These are phyloP conservation scores for Lactarius psammicola DNA, from an alignment of 768 basidiomycete species.

Conservation along the genomic window DNA sequence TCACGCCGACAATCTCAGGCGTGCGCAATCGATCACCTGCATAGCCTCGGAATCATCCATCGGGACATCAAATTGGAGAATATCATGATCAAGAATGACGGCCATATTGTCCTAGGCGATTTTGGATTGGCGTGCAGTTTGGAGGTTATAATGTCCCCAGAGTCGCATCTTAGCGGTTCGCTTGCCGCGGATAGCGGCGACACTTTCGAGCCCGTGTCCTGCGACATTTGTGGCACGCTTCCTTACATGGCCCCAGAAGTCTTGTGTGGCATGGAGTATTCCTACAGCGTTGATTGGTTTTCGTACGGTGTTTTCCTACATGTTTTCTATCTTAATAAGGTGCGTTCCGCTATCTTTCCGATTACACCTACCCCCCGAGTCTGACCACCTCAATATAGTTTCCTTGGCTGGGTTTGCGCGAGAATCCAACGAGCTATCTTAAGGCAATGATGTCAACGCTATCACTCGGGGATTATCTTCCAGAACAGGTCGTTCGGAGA, in stretches of 20 bases:
- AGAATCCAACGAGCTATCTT: constrained; percentile 19
- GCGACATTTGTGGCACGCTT: constrained; percentile 22
- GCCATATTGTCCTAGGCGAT: constrained; percentile 89
- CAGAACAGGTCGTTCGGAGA: constrained; percentile 12
- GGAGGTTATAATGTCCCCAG: not conserved
- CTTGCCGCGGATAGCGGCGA: not conserved
- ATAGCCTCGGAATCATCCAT: constrained; percentile 90
- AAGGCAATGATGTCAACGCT: constrained; percentile 20
- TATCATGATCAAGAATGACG: constrained; percentile 82
- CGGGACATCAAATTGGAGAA: constrained; percentile 97
- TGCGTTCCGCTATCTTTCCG: not conserved
- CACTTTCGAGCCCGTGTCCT: not conserved
- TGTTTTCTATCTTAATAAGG: constrained; percentile 19
- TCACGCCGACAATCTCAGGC: constrained; percentile 21
- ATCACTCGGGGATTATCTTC: constrained; percentile 7
- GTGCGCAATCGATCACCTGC: constrained; percentile 81
- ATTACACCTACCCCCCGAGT: too few species aligned
- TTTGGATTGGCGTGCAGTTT: constrained; percentile 51
- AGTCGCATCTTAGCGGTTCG: not conserved
- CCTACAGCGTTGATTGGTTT: constrained; percentile 27
- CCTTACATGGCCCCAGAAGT: constrained; percentile 29
- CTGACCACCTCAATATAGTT: constrained; percentile 11
- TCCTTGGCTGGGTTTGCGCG: constrained; percentile 23
- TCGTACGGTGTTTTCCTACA: constrained; percentile 26
- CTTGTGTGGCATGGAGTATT: constrained; percentile 19